phyloP scores from a whole-genome alignment of 73 alveolate species.

The Diophrys appendiculata region DNA sequence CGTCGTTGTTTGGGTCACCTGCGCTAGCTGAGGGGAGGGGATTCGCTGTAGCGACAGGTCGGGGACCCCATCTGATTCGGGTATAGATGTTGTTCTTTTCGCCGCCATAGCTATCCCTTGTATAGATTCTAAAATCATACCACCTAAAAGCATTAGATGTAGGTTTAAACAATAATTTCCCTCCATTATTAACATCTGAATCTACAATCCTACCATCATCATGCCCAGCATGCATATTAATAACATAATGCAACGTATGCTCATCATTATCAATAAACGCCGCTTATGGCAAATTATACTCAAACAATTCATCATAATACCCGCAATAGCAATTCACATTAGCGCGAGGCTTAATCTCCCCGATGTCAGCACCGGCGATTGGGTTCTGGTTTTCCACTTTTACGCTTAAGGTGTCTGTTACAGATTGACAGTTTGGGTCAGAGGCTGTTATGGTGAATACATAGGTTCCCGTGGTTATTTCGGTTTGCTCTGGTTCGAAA shows the following conservation, averaged over 20 bases:
- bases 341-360: not conserved
- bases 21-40: not conserved
- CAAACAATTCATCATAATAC: not conserved
- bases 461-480: not conserved
- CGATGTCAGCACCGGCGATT: not conserved
- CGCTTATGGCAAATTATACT: not conserved
- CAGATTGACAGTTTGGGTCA: not conserved
- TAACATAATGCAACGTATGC: not conserved
- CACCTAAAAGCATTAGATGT: not conserved
- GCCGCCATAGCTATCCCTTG: not conserved
- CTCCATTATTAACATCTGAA: not conserved
- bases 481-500: not conserved
- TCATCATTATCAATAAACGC: not conserved
- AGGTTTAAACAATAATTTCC: not conserved
- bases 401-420: not conserved
- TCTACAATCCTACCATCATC: not conserved
- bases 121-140: not conserved
- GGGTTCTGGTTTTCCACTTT: not conserved
- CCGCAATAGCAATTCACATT: not conserved
- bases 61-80: not conserved
- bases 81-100: not conserved
- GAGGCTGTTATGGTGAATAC: not conserved
- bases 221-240: not conserved
- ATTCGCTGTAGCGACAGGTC: not conserved
- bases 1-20: not conserved